Evolutionary conservation across 2,329 filamentous ascomycete species (phyloP).

Genomic region (Coleophoma cylindrospora): DNA sequence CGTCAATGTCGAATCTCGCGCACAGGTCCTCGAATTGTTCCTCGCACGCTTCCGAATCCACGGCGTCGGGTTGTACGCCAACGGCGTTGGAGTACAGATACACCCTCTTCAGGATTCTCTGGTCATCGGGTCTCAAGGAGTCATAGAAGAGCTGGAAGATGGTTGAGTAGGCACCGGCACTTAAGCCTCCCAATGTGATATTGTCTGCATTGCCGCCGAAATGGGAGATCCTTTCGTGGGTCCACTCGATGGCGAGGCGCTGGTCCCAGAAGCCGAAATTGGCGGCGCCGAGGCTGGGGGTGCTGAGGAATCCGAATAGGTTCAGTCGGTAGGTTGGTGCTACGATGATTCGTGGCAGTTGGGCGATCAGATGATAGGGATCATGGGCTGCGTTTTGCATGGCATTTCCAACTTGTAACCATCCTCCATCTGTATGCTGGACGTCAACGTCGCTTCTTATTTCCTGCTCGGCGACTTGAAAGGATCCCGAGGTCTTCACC

Average conservation of each 20-base stretch:
- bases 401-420: slow-evolving; percentile 38
- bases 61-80: slow-evolving; percentile 33
- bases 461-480: background rate
- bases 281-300: slow-evolving; percentile 27
- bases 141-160: slow-evolving; percentile 1
- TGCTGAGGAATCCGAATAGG: slow-evolving; percentile 42
- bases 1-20: slow-evolving; percentile 23
- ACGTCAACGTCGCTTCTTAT: background rate
- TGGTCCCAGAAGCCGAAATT: slow-evolving; percentile 42
- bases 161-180: slow-evolving; percentile 35
- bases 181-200: slow-evolving; percentile 36
- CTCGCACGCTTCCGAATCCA: slow-evolving; percentile 4
- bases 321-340: slow-evolving; percentile 42
- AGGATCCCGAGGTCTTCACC: background rate
- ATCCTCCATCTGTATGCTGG: slow-evolving; percentile 34
- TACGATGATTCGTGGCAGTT: slow-evolving; percentile 26
- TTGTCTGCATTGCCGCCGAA: slow-evolving; percentile 35
- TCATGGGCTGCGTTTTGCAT: slow-evolving; percentile 33
- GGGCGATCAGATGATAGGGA: slow-evolving; percentile 29
- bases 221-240: slow-evolving; percentile 35
- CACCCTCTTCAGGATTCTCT: background rate
- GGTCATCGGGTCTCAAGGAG: background rate
- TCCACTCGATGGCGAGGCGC: slow-evolving; percentile 43
- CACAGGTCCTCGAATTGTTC: slow-evolving; percentile 37
- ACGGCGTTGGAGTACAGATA: slow-evolving; percentile 32